Base-by-base conservation (phyloP, 352 stramenopile genomes). In the Blastocystis sp. region DNA sequence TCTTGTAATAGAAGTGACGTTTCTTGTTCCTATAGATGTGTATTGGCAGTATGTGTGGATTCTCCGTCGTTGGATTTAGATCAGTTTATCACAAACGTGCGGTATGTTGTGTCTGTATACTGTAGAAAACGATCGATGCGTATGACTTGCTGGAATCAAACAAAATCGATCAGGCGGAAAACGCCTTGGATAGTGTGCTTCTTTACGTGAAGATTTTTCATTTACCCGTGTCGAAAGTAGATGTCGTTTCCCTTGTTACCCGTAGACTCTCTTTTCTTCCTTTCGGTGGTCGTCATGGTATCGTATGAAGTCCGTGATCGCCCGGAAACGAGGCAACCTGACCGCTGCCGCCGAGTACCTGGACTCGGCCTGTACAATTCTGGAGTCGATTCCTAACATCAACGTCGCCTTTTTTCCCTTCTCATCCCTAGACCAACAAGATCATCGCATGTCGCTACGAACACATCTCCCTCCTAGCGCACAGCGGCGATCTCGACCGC, bases 261-360 rank as follows among this genome's bases (percentile, higher is more conserved):
- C 53, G 21, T 64, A 81, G 69, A 63, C 48, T 16, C 36, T 57
- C 8, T 81, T 63, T 65, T 81, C 69, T 36, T 49, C 24, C 36
- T 24, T 81, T 14, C 69, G 69, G 56, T 81, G 69, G 69, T 81
- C 69, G 21, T 81, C 69, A 21, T 81, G 69, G 69, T 81, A 81
- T 48, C 69, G 56, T 34, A 9, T 81, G 46, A 11, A 51, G 9
- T 81, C 69, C 11, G 44, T 61, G 36, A 64, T 81, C 24, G 29
- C 53, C 44, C 11, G 27, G 21, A 54, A 81, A 2, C 48, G 44
- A 7, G 69, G 69, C 42, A 81, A 81, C 27, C 16, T 64, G 1
- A 51, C 69, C 18, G 69, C 42, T 21, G 69, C 69, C 16, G 56
- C 51, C 16, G 40, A 64, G 14, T 29, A 81, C 63, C 48, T 81